A percentile compares a stretch with the other conserved stretches of the same genome.
These are phyloP conservation scores for Colletotrichum eremochloae DNA, from an alignment of 2,329 filamentous ascomycete species.

Conservation along the genomic window DNA sequence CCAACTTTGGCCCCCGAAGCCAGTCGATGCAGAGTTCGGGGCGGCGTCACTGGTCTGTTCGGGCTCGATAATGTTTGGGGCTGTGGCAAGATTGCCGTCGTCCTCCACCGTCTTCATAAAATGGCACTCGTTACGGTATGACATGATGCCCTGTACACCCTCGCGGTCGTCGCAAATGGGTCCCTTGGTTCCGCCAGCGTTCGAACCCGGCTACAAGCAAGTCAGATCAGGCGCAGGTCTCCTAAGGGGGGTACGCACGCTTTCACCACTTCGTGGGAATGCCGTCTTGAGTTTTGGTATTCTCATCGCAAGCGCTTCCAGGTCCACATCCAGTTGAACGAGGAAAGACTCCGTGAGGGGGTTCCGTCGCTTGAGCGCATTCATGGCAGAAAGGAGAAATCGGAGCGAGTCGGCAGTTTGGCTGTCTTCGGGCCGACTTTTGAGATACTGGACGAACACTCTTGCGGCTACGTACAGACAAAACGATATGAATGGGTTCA, in stretches of 20 bases:
- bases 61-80: constrained; percentile 57
- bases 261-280: constrained; percentile 66
- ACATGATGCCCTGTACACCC: constrained; percentile 55
- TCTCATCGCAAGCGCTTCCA: constrained; percentile 78
- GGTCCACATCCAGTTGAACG: constrained; percentile 91
- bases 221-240: constrained; percentile 20
- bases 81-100: constrained; percentile 55
- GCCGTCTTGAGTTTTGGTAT: constrained; percentile 69
- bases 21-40: constrained; percentile 43
- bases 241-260: constrained; percentile 56
- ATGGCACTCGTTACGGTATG: constrained; percentile 60
- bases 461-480: constrained; percentile 95
- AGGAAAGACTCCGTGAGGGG: constrained; percentile 95
- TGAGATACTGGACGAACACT: constrained; percentile 97
- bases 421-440: constrained; percentile 88
- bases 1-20: constrained; percentile 53
- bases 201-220: constrained; percentile 48
- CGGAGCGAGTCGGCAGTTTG: constrained; percentile 85
- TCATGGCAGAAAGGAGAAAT: constrained; percentile 91
- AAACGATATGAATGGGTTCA: constrained; percentile 96
- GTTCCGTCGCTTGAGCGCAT: constrained; percentile 87
- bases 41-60: constrained; percentile 49
- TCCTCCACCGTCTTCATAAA: constrained; percentile 58
- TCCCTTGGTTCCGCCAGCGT: constrained; percentile 41
- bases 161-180: constrained; percentile 52